These are phyloP conservation scores for Cytospora leucostoma DNA, from an alignment of 2,329 filamentous ascomycete species.

Conservation along the genomic window DNA sequence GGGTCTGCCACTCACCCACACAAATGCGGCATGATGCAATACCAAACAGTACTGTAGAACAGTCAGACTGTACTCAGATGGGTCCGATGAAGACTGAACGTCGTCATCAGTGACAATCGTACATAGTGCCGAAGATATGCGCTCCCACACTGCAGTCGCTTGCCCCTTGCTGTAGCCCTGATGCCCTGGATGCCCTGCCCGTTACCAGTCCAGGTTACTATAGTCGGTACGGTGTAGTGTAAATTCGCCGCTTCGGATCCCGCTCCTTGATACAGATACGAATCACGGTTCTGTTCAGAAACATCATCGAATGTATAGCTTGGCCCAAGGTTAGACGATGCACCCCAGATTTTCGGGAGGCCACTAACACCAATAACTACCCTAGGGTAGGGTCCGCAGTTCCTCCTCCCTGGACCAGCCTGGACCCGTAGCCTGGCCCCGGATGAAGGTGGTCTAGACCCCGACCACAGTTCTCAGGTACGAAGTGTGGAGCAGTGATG, in stretches of 20 bases:
- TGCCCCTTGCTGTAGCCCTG: not conserved
- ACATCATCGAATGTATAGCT: too few relatives aligned
- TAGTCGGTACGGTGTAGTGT: not conserved
- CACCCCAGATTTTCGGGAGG: slow-evolving; percentile 14
- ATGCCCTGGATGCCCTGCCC: not conserved
- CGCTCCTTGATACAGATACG: too few relatives aligned
- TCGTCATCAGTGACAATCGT: slow-evolving; percentile 16
- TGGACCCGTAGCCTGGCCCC: slow-evolving; percentile 1
- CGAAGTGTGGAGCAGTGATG: not conserved
- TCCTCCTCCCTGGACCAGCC: not conserved
- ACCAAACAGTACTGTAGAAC: not conserved
- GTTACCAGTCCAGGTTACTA: not conserved
- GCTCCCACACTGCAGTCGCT: not conserved
- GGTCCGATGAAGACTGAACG: not conserved
- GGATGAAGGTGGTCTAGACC: slow-evolving; percentile 9
- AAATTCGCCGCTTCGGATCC: too few relatives aligned
- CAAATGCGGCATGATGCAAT: slow-evolving; percentile 16
- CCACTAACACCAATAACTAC: not conserved
- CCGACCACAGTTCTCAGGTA: not conserved
- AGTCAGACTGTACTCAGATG: too few relatives aligned
- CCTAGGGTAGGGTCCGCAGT: not conserved
- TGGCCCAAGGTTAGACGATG: not conserved
- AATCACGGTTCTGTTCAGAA: too few relatives aligned
- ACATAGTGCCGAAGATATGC: not conserved
- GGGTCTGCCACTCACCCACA: not conserved